Base-by-base conservation (phyloP, 2,329 filamentous ascomycete species). In the Xylaria sp. region DNA sequence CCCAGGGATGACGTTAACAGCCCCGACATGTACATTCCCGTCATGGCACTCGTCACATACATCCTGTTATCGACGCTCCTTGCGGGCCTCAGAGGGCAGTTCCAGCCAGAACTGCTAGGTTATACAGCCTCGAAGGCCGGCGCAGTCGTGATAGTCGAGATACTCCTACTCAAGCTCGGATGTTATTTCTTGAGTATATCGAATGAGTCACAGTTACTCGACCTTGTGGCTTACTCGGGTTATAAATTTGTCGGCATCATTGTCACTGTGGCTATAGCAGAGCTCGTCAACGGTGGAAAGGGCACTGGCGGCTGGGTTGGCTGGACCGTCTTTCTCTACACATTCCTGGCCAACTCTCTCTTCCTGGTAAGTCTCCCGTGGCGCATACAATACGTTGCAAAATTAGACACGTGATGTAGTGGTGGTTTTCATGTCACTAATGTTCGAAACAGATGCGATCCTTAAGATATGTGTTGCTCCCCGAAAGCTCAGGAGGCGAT, bases 161-260 rank as follows among this genome's bases (percentile, higher is more conserved):
- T 99, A 54, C 72, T 94, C n/a, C 86, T 90, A 44, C 79, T 99
- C 65, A 96, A 96, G 77, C 80, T 96, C 30, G 94, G 93, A 55
- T 95, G 91, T 74, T 99, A 97, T 72, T 86, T 99, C 57, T 78
- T 99, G 54, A 92, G 86, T 76, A 97, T 99, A 75, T 95, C 87
- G 68, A 96, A 94, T 72, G 91, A 96, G 67, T 94, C 90, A 13
- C 94, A 97, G 73, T 83, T 97, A 55, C 84, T 97, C 60, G 94
- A 99, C 70, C 77, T 99, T 54, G 88, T 99, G 57, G 95, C 95
- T 4, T 99, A 99, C 77, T 93, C 90, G 1, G 95, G 95, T 18
- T 99, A 99, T 79, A 99, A 99, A 75, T 99, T 99, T 71, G 93
- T 99, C 34, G 94, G 93, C 37, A 92, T 97, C 67, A 99, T 99